A percentile compares a stretch with the other conserved stretches of the same genome.
Conservation (phyloP, 2,329 filamentous ascomycete genomes). For the Gliomastix tumulicola region DNA sequence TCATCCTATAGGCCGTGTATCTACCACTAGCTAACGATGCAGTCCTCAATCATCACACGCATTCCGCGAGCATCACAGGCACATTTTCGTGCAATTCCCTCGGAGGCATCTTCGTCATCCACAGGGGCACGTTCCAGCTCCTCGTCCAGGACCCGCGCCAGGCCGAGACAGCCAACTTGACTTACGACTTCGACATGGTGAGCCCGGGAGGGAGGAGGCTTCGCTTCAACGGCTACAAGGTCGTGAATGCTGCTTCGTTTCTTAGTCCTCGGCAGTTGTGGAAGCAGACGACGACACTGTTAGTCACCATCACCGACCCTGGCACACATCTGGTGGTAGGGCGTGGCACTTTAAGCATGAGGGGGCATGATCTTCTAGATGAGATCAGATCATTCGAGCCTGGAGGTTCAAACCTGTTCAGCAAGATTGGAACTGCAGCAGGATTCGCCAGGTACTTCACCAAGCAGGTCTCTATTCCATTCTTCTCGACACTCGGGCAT, state of each 20-base stretch:
- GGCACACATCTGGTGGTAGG: slow-evolving; percentile 31
- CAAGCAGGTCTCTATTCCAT: slow-evolving; percentile 6
- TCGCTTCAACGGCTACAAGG: slow-evolving; percentile 56
- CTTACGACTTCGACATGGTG: slow-evolving; percentile 55
- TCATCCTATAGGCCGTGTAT: neutral
- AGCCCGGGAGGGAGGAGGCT: slow-evolving; percentile 43
- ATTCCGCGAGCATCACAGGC: slow-evolving; percentile 2
- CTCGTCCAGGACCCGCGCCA: slow-evolving; percentile 46
- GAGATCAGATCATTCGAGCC: slow-evolving; percentile 45
- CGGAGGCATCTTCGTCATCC: slow-evolving; percentile 55
- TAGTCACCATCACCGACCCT: slow-evolving; percentile 47
- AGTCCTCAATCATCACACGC: slow-evolving; percentile 1
- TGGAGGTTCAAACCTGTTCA: neutral
- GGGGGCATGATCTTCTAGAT: slow-evolving; percentile 43
- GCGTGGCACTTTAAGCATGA: slow-evolving; percentile 52
- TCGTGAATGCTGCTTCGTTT: slow-evolving; percentile 53
- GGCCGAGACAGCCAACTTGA: slow-evolving; percentile 51
- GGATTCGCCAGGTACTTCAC: slow-evolving; percentile 1
- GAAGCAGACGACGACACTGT: slow-evolving; percentile 55
- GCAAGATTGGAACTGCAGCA: neutral
- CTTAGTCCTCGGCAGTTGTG: slow-evolving; percentile 50
- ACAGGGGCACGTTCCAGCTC: slow-evolving; percentile 48
- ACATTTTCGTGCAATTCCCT: slow-evolving; percentile 4
- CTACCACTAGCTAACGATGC: neutral
- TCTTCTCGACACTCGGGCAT: slow-evolving; percentile 11